These are phyloP conservation scores for Scutellaria barbata DNA, from an alignment of 257 asterid genomes.

Conservation along the genomic window DNA sequence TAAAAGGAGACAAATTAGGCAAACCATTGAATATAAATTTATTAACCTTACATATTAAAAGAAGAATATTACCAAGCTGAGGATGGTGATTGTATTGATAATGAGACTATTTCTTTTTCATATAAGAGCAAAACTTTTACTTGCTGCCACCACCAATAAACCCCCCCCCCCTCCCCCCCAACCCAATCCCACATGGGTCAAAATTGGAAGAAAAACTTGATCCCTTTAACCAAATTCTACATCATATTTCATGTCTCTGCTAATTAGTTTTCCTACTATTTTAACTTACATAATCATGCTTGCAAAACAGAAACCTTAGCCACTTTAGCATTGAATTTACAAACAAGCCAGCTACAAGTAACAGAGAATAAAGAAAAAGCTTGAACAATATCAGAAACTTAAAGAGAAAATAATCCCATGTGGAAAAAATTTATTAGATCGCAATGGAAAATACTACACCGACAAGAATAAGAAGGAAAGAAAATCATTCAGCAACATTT, in stretches of 20 bases:
- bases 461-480: constrained; percentile 18
- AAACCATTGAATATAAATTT: too few relatives aligned
- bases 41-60: too few relatives aligned
- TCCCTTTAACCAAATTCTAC: background rate
- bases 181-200: background rate
- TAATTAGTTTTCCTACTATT: background rate
- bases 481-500: background rate
- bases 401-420: constrained; percentile 7
- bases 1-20: too few relatives aligned
- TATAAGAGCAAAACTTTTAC: too few relatives aligned
- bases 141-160: too few relatives aligned
- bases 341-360: constrained; percentile 16
- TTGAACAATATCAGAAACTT: background rate
- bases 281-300: background rate
- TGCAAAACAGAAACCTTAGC: background rate
- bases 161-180: too few relatives aligned
- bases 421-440: constrained; percentile 27
- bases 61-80: too few relatives aligned
- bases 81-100: too few relatives aligned
- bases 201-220: background rate
- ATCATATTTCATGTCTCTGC: constrained; percentile 19
- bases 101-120: too few relatives aligned
- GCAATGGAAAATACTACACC: constrained; percentile 13
- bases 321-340: constrained; percentile 12
- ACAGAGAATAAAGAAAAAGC: background rate